Evolutionary conservation across 1,284 basidiomycete genomes (phyloP), one percentile per base, ranked within the genome.

Genomic region (Cryptococcus sp.): DNA sequence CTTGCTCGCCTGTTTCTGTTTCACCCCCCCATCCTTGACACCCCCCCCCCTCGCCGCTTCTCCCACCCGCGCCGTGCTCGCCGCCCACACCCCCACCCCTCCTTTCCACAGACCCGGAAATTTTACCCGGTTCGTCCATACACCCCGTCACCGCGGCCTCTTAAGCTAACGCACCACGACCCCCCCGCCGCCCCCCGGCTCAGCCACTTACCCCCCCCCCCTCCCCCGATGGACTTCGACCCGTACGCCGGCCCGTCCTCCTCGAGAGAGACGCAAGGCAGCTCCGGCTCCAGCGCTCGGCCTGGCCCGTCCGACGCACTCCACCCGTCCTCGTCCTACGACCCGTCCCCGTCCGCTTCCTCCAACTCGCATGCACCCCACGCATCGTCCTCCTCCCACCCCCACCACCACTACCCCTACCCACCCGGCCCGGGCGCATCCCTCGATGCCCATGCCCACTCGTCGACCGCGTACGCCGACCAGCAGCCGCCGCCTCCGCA

Each of bases 401-500:
- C n/a, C 11, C 42, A 20, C 42, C 20, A 44, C 42, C 42, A 44
- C 23, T 33, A 33, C 28, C 28, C 28, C 28, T 33, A 33, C 28
- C 28, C 28, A 33, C 28, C 28, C 28, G 28, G 28, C 4, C 28
- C 28, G 5, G 28, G 28, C 4, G 28, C 5, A 9, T 33, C 28
- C 28, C 4, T 9, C 28, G 28, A 33, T 9, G 28, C 5, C 28
- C n/a, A n/a, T 4, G 28, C 5, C 28, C 28, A 24, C n/a, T 55
- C 57, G 20, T 50, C 57, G 11, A 51, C 57, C 4, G 47, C 49
- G 15, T 36, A 48, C 46, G 55, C 57, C 12, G 57, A 59, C 18
- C 50, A 33, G 5, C 28, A 4, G 28, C 28, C 28, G 28, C 28
- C 28, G 5, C 28, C 4, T 4, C 28, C 4, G 28, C 28, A 33